phyloP scores from a whole-genome alignment of 208 protist species.

The Acanthamoeba healyi region DNA sequence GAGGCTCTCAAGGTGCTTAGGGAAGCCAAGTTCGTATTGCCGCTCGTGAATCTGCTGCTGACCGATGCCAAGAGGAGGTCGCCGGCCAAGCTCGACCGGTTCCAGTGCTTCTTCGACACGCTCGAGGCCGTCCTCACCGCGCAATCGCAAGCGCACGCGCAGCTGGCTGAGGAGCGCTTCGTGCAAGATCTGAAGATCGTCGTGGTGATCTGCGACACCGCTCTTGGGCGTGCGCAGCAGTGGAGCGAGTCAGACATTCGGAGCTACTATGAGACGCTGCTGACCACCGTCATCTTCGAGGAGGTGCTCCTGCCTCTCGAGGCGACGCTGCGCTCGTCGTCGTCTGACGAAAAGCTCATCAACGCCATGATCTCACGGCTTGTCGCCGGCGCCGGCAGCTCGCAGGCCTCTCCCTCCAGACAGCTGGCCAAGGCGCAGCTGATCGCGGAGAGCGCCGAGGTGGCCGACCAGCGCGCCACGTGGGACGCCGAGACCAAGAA shows the following conservation, averaged over 20 bases:
- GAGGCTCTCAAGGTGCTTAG: not conserved
- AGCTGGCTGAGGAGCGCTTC: not conserved
- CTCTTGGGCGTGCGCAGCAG: not conserved
- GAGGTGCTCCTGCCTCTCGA: constrained; percentile 11
- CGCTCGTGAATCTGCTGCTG: not conserved
- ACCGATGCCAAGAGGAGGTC: not conserved
- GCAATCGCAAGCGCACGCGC: not conserved
- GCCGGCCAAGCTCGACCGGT: not conserved
- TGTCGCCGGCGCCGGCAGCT: not conserved
- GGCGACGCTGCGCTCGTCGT: not conserved
- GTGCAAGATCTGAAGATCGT: not conserved
- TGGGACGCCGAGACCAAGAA: not conserved
- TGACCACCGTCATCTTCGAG: not conserved
- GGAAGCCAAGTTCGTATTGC: not conserved
- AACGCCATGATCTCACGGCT: not conserved
- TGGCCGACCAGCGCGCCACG: not conserved
- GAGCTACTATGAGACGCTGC: not conserved
- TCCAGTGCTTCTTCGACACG: not conserved
- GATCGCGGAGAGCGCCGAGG: not conserved
- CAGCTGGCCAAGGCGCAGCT: not conserved
- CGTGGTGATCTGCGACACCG: not conserved
- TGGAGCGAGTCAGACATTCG: too few relatives aligned
- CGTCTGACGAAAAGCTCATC: not conserved
- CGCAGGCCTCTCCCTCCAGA: not conserved
- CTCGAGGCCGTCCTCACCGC: not conserved